Evolutionary conservation across 805 yeast genomes (phyloP).

Genomic region (Saturnispora mendoncae): DNA sequence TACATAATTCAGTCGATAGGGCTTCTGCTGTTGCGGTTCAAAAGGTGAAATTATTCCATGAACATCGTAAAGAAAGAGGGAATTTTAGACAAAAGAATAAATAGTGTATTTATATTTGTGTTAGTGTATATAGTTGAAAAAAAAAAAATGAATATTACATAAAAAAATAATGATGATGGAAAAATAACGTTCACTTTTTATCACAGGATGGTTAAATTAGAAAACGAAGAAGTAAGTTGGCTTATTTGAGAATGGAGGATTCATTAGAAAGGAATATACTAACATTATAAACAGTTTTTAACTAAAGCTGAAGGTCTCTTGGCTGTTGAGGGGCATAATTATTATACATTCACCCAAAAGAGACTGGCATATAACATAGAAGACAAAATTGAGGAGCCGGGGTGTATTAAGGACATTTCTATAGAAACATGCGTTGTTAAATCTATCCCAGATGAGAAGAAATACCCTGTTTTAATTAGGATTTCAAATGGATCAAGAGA

Average conservation of each 20-base stretch:
- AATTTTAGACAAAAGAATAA: not conserved
- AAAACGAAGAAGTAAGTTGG: conserved; percentile 21
- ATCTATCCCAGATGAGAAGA: not conserved
- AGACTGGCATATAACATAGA: conserved; percentile 30
- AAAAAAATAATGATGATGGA: not conserved
- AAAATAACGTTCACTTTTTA: not conserved
- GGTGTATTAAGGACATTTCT: not conserved
- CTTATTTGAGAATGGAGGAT: not conserved
- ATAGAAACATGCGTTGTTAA: not conserved
- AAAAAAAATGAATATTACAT: not conserved
- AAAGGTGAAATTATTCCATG: conserved; percentile 60
- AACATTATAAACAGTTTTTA: conserved; percentile 19
- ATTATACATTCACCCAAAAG: conserved; percentile 54
- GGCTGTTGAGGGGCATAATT: conserved; percentile 24
- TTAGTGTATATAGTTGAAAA: not conserved
- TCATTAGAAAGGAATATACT: not conserved
- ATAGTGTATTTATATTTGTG: not conserved
- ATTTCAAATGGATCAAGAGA: conserved; percentile 50
- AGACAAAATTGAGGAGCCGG: conserved; percentile 12
- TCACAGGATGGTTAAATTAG: conserved; percentile 17
- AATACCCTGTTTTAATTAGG: conserved; percentile 59
- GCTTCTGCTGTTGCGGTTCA: conserved; percentile 87
- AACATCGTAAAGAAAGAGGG: conserved; percentile 14
- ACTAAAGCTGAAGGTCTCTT: conserved; percentile 18
- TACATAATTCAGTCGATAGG: conserved; percentile 82